phyloP scores from a whole-genome alignment of 805 yeast genomes.

The Naumovozyma dairenensis region DNA sequence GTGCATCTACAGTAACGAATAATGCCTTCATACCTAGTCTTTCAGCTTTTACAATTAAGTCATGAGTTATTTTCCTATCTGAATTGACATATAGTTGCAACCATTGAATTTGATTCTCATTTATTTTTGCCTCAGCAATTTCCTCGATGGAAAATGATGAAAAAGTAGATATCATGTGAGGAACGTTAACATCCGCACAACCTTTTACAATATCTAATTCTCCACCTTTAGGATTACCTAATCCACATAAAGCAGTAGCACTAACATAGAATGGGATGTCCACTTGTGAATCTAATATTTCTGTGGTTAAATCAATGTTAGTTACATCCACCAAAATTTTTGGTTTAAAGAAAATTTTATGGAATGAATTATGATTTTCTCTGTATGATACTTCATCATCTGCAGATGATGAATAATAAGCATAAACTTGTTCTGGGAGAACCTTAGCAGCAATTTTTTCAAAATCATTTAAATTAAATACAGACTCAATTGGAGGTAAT shows the following conservation, averaged over 20 bases:
- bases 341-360: conserved; percentile 38
- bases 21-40: conserved; percentile 66
- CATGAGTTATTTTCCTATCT: conserved; percentile 56
- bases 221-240: conserved; percentile 38
- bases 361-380: conserved; percentile 36
- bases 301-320: conserved; percentile 34
- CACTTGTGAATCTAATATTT: conserved; percentile 39
- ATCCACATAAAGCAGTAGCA: conserved; percentile 38
- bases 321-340: conserved; percentile 32
- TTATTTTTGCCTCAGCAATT: conserved; percentile 57
- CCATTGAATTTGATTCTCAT: conserved; percentile 71
- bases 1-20: conserved; percentile 88
- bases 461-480: conserved; percentile 33
- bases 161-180: conserved; percentile 85
- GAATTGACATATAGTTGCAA: conserved; percentile 76
- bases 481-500: conserved; percentile 27
- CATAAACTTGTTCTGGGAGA: conserved; percentile 30
- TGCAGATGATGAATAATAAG: conserved; percentile 39
- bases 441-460: conserved; percentile 32
- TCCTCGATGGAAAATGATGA: conserved; percentile 85
- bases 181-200: conserved; percentile 36
- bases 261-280: conserved; percentile 39
- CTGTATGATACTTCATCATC: conserved; percentile 40
- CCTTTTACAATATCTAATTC: conserved; percentile 33
- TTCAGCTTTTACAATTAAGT: conserved; percentile 59